phyloP scores from a whole-genome alignment of 2,329 filamentous ascomycete genomes.

The Cercospora brassicicola region DNA sequence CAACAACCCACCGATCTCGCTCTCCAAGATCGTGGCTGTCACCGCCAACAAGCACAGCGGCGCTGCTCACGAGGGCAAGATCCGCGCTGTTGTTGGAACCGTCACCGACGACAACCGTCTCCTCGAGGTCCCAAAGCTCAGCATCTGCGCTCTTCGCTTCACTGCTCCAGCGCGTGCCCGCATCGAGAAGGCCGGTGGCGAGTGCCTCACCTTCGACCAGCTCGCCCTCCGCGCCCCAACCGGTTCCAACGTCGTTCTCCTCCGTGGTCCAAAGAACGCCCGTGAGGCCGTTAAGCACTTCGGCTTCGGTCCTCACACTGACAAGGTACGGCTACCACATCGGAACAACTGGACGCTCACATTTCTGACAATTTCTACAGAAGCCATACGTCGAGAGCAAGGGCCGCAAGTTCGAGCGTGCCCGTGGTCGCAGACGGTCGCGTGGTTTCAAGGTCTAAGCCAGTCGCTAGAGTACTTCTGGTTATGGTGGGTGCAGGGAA shows the following conservation, averaged over 20 bases:
- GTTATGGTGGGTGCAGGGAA: slow-evolving; percentile 17
- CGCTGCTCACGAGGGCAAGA: slow-evolving; percentile 69
- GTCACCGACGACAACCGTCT: slow-evolving; percentile 98
- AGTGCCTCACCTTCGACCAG: slow-evolving; percentile 94
- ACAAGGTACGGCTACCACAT: slow-evolving; percentile 69
- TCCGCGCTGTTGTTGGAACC: slow-evolving; percentile 88
- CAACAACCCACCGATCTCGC: slow-evolving; percentile 79
- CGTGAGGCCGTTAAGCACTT: slow-evolving; percentile 99
- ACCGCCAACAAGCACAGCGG: slow-evolving; percentile 54
- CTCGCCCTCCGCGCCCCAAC: slow-evolving; percentile 92
- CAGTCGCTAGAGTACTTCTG: slow-evolving; percentile 16
- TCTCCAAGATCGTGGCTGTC: slow-evolving; percentile 78
- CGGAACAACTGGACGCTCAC: neutral
- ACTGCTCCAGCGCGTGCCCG: slow-evolving; percentile 93
- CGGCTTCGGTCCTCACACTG: slow-evolving; percentile 93
- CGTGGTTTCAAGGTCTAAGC: slow-evolving; percentile 99
- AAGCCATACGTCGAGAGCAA: slow-evolving; percentile 98
- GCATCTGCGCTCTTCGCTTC: slow-evolving; percentile 91
- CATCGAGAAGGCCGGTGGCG: slow-evolving; percentile 89
- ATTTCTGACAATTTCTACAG: slow-evolving; percentile 49
- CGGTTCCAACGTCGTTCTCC: slow-evolving; percentile 92
- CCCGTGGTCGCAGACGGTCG: slow-evolving; percentile 97
- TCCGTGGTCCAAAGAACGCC: slow-evolving; percentile 97
- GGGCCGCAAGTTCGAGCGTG: slow-evolving; percentile 99
- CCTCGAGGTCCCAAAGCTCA: slow-evolving; percentile 85